Base-by-base conservation (phyloP, 495 filamentous ascomycete genomes). In the Cudoniella acicularis region DNA sequence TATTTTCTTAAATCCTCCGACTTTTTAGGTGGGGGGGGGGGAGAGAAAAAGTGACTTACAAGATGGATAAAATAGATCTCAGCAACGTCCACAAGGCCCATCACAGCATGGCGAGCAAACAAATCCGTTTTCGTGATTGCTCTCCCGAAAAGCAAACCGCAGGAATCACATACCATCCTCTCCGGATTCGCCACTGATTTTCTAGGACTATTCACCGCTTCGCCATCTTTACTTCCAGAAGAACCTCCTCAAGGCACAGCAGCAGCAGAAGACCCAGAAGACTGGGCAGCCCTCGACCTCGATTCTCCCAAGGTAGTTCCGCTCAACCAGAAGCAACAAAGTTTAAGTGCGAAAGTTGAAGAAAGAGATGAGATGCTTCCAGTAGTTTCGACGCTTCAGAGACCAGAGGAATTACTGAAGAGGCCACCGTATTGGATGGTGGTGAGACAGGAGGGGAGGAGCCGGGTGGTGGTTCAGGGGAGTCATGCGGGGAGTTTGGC, bases 391-490 rank as follows among this genome's bases (percentile, higher is more conserved):
- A 57, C 51, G 0, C 55, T 64, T 26, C 52, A 41, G 21, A 30
- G 62, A 21, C 62, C 62, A 11, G 62, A 64, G 17, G 62, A 64
- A 21, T 42, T 64, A 8, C 22, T 23, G 1, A 20, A 41, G 8
- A 56, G 21, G 17, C 57, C 62, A 6, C 62, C 62, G 1, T 64
- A 64, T 40, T 64, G 62, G 62, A 36, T 64, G 27, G 22, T 57
- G 22, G 57, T 64, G 21, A 60, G 42, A 22, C 62, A 64, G 23
- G 47, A 53, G 10, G 26, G 57, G 16, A 18, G 36, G 17, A 46
- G 16, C 18, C 52, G 16, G 27, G 53, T 64, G 0, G 53, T 49
- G 10, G 57, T 64, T 22, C 51, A 64, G 18, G 27, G 51, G 17
- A 64, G 62, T 40, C 62, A 64, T 42, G 30, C 46, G 24, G 26